Evolutionary conservation across 192 early-diverging fungal species (phyloP).

Genomic region (Backusella westeae): DNA sequence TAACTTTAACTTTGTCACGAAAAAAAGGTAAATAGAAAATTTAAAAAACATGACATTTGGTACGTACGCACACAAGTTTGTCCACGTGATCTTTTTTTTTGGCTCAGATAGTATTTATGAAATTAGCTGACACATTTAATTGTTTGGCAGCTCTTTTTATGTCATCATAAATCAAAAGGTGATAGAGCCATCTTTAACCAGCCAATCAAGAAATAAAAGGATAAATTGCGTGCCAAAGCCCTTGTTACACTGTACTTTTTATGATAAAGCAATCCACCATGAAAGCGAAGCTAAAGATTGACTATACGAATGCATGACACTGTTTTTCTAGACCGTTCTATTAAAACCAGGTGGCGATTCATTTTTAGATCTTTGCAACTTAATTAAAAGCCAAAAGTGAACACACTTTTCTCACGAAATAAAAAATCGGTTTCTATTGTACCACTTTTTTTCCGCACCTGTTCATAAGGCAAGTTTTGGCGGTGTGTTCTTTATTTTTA

Average conservation of each 20-base stretch:
- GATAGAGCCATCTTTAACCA: not conserved
- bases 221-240: not conserved
- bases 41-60: not conserved
- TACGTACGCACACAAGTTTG: not conserved
- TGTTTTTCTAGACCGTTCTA: not conserved
- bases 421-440: not conserved
- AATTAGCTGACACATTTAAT: too few species aligned
- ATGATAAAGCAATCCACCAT: not conserved
- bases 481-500: not conserved
- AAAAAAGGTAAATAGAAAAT: not conserved
- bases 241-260: not conserved
- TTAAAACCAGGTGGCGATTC: not conserved
- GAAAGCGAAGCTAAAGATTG: not conserved
- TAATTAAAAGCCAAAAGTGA: not conserved
- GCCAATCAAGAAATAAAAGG: not conserved
- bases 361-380: not conserved
- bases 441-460: not conserved
- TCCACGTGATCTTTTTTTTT: not conserved
- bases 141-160: not conserved
- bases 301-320: not conserved
- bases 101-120: not conserved
- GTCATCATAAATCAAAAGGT: not conserved
- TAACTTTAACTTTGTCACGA: not conserved
- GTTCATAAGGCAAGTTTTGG: not conserved
- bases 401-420: not conserved